Conservation (phyloP, 495 filamentous ascomycete genomes). For the Trichoderma asperelloides region DNA sequence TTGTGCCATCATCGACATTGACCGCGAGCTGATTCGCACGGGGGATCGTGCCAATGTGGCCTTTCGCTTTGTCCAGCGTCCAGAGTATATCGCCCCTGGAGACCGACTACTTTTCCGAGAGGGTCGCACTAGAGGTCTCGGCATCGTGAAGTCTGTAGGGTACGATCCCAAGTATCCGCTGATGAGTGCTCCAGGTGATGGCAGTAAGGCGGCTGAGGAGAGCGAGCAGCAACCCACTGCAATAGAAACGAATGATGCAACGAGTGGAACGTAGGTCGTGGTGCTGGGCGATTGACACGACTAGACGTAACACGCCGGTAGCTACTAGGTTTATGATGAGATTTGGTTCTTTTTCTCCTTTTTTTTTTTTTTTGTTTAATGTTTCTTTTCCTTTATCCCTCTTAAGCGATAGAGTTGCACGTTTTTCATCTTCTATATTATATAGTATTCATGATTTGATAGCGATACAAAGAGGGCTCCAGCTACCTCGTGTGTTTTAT, state of each 20-base stretch:
- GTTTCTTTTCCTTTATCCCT: no score
- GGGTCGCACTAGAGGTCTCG: conserved; percentile 88
- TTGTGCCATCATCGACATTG: conserved; percentile 94
- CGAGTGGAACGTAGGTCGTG: not conserved
- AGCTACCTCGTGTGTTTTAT: not conserved
- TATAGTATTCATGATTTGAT: not conserved
- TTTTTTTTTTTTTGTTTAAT: no score
- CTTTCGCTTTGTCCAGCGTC: conserved; percentile 91
- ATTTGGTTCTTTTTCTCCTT: no score
- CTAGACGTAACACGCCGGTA: not conserved
- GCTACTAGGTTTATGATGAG: no score
- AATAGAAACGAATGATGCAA: not conserved
- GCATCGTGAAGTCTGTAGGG: conserved; percentile 85
- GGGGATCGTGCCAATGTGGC: conserved; percentile 88
- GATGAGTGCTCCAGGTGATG: not conserved
- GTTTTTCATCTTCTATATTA: not conserved
- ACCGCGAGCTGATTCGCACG: conserved; percentile 89
- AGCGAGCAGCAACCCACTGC: not conserved
- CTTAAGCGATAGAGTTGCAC: no score
- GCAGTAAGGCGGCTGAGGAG: not conserved
- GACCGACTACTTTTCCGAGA: conserved; percentile 91
- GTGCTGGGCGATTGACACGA: not conserved
- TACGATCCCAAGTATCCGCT: conserved; percentile 52
- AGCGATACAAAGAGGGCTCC: not conserved
- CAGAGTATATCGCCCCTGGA: conserved; percentile 82